phyloP scores from a whole-genome alignment of 192 early-diverging fungal genomes.

The Entomortierella chlamydospora region DNA sequence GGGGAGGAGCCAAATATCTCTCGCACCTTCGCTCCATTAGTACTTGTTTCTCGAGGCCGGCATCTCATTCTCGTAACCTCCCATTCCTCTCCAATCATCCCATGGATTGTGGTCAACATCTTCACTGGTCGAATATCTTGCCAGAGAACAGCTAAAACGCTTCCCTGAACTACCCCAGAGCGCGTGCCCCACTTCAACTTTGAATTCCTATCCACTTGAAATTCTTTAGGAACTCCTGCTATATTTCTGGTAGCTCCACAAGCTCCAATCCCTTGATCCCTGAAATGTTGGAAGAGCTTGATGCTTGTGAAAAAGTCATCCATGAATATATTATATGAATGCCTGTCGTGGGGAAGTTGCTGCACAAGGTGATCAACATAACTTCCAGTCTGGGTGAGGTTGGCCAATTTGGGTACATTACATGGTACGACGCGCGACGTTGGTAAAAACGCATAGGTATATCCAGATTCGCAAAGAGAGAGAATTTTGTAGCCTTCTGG shows the following conservation, averaged over 20 bases:
- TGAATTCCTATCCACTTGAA: conserved; percentile 23
- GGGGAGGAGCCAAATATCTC: conserved; percentile 18
- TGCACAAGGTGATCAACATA: conserved; percentile 28
- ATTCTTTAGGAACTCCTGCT: conserved; percentile 25
- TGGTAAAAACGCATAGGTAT: not conserved
- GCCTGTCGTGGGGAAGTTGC: conserved; percentile 12
- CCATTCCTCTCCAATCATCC: conserved; percentile 25
- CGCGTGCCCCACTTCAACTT: conserved; percentile 22
- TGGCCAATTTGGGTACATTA: not conserved
- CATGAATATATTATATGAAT: conserved; percentile 21
- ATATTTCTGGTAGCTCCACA: conserved; percentile 31
- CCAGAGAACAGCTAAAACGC: not conserved
- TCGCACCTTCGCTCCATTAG: conserved; percentile 19
- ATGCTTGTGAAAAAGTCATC: conserved; percentile 39
- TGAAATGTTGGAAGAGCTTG: conserved; percentile 27
- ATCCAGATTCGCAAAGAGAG: not conserved
- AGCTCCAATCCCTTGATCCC: conserved; percentile 18
- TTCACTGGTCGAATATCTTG: conserved; percentile 29
- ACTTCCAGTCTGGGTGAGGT: conserved; percentile 17
- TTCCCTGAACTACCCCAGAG: conserved; percentile 9
- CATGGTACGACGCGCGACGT: not conserved
- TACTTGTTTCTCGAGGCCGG: conserved; percentile 23
- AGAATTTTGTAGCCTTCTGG: conserved; percentile 5
- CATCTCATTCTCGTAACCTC: conserved; percentile 1
- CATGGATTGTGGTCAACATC: conserved; percentile 30